A percentile compares a stretch with the other conserved stretches of the same genome.
These are phyloP conservation scores for Phytophthora palmivora DNA, from an alignment of 352 stramenopile species.

Conservation along the genomic window DNA sequence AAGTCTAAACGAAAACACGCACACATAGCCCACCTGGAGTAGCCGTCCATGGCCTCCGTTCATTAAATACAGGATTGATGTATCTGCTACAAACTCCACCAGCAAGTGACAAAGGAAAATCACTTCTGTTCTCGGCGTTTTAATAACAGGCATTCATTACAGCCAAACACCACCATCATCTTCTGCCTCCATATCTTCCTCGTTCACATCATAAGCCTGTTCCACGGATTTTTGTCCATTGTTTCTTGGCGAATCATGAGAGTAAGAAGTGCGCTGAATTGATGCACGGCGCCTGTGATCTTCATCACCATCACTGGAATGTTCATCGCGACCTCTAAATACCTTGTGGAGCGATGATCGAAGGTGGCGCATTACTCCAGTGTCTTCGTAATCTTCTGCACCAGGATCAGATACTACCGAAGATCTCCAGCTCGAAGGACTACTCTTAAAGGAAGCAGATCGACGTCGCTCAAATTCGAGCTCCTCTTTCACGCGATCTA, in stretches of 20 bases:
- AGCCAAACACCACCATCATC: constrained; percentile 66
- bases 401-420: constrained; percentile 44
- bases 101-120: constrained; percentile 16
- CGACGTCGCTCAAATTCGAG: constrained; percentile 56
- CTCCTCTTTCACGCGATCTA: constrained; percentile 58
- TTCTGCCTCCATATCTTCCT: constrained; percentile 41
- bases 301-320: background rate
- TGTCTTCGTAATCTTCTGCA: constrained; percentile 41
- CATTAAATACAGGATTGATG: constrained; percentile 26
- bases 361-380: constrained; percentile 43
- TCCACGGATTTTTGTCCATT: constrained; percentile 30
- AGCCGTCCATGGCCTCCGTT: constrained; percentile 49
- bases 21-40: constrained; percentile 41
- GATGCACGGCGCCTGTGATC: constrained; percentile 11
- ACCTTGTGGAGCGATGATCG: constrained; percentile 48
- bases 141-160: constrained; percentile 24
- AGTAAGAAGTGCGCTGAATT: constrained; percentile 34
- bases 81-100: background rate
- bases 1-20: background rate
- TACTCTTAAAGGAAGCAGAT: constrained; percentile 39
- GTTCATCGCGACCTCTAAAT: constrained; percentile 25
- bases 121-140: background rate
- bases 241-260: constrained; percentile 31
- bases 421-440: constrained; percentile 35
- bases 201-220: constrained; percentile 39